phyloP scores from a whole-genome alignment of 176 grass and related monocot genomes.

The Oryza rufipogon region DNA sequence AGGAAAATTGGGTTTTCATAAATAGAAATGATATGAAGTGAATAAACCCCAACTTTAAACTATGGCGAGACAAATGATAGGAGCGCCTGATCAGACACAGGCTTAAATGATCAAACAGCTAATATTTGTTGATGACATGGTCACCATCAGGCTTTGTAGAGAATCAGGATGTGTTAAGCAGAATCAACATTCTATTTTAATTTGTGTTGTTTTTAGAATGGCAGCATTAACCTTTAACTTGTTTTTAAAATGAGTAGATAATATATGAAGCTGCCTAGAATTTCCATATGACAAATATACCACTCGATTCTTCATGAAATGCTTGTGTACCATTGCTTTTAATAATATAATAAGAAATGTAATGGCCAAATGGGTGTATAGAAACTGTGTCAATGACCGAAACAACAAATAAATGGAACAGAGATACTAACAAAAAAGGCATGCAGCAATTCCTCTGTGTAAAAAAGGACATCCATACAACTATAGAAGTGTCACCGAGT shows the following conservation, averaged over 20 bases:
- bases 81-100: background rate
- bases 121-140: background rate
- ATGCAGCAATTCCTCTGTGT: background rate
- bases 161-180: background rate
- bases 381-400: background rate
- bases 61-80: background rate
- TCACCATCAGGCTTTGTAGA: background rate
- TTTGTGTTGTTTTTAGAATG: background rate
- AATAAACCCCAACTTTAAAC: background rate
- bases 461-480: background rate
- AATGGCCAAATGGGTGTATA: background rate
- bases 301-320: background rate
- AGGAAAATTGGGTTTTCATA: background rate
- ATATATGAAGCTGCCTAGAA: background rate
- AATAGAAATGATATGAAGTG: background rate
- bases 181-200: background rate
- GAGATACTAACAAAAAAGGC: background rate
- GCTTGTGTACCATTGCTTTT: background rate
- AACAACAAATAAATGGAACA: background rate
- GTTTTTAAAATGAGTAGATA: background rate
- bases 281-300: background rate
- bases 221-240: background rate
- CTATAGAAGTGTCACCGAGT: slow-evolving; percentile 14
- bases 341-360: background rate
- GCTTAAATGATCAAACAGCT: slow-evolving; percentile 16